Base-by-base conservation (phyloP, 2,329 filamentous ascomycete genomes). In the Aureobasidium sp. region DNA sequence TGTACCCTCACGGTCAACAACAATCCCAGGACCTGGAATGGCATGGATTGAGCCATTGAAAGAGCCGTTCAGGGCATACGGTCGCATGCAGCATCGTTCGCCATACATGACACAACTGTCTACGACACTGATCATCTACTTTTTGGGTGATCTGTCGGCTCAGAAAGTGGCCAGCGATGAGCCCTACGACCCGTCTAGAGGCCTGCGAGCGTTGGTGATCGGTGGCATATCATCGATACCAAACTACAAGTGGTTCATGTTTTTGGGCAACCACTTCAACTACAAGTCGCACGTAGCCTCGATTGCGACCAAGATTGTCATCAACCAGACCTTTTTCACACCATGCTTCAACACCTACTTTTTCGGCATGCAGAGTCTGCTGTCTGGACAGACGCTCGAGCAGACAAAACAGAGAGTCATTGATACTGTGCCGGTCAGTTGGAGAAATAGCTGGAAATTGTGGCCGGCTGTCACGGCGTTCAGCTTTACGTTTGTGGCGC, bases 391-490 rank as follows among this genome's bases (percentile, higher is more conserved):
- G 31, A 81, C 79, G 0, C 70, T 85, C 1, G 71, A 76, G 7
- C 87, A 90, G 61, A 83, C 87, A 1, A 82, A 83, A 73, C 84
- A 89, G 68, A 85, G 90, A 58, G 81, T 97, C 63, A 82, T 82
- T 67, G 80, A 85, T 63, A 92, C 91, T 0, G 87, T 96, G 0
- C 91, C 91, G 0, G 80, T 82, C 27, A 91, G 87, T 70, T 84
- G 90, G 70, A 73, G 85, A 70, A 96, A 94, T 72, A 89, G 87
- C 64, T 85, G 86, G 72, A 96, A 95, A 76, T 74, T 97, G 27
- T 97, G 92, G 92, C 93, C 92, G 0, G 85, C 85, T 0, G 88
- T 96, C 17, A 95, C 88, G 15, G 91, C 91, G 0, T 87, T 97
- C 71, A 92, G 82, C 73, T 95, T 97, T 70, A 85, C 88, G n/a